phyloP scores from a whole-genome alignment of 2,329 filamentous ascomycete genomes.

The Fusarium chaquense region DNA sequence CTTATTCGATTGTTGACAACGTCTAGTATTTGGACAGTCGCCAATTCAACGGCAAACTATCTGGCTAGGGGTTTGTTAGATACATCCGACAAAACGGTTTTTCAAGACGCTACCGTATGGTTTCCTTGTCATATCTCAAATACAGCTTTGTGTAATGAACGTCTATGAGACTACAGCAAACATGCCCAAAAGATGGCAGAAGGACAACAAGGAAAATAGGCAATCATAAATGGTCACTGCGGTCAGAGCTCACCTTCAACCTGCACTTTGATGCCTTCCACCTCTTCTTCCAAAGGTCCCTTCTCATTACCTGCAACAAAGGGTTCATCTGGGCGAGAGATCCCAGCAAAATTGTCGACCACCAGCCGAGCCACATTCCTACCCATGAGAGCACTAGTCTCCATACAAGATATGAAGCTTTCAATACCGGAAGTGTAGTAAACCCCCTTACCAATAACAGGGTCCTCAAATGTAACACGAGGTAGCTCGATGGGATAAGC shows the following conservation, averaged over 20 bases:
- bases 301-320: slow-evolving; percentile 2
- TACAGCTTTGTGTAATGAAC: neutral
- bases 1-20: neutral
- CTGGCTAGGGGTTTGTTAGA: neutral
- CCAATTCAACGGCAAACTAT: neutral
- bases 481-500: slow-evolving; percentile 90
- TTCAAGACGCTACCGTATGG: neutral
- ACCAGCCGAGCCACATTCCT: slow-evolving; percentile 83
- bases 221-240: neutral
- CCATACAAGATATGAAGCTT: slow-evolving; percentile 97
- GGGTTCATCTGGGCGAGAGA: slow-evolving; percentile 26
- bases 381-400: slow-evolving; percentile 92
- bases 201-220: neutral
- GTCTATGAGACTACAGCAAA: neutral
- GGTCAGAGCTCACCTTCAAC: slow-evolving; percentile 33
- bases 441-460: slow-evolving; percentile 73
- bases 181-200: neutral
- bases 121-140: neutral
- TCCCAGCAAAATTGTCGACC: slow-evolving; percentile 66
- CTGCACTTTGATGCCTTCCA: slow-evolving; percentile 24
- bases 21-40: neutral
- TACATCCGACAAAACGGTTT: neutral
- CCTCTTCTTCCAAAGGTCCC: neutral
- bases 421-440: slow-evolving; percentile 85
- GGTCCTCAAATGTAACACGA: slow-evolving; percentile 87